Conservation (phyloP, 257 asterid species). For the Fraxinus pennsylvanica region DNA sequence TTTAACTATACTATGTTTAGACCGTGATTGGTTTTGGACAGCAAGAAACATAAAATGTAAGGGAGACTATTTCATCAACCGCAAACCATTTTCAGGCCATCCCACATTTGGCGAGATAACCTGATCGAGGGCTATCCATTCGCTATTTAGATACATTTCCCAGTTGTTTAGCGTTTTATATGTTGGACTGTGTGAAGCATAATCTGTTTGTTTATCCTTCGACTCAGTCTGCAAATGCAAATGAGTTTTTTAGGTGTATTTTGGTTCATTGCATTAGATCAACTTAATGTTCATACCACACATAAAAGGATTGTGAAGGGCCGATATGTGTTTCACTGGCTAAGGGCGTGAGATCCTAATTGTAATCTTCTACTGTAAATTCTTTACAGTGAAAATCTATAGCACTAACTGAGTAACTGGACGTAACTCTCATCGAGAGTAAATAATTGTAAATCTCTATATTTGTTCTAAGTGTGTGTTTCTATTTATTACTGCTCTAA, state of each 20-base stretch:
- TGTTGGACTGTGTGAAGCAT: background rate
- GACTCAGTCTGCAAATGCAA: background rate
- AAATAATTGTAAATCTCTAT: too few species aligned
- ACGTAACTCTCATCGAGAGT: too few species aligned
- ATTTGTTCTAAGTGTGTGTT: too few species aligned
- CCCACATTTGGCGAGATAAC: constrained; percentile 36
- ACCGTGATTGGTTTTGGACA: constrained; percentile 30
- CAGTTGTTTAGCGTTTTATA: background rate
- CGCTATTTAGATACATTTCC: too few species aligned
- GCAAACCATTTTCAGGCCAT: constrained; percentile 26
- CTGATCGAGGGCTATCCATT: constrained; percentile 29
- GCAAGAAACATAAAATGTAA: constrained; percentile 25
- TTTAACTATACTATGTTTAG: constrained; percentile 29
- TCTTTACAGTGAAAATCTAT: background rate
- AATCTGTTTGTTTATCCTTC: background rate
- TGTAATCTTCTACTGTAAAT: too few species aligned
- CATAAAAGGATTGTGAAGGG: background rate
- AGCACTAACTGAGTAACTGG: background rate
- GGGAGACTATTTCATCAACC: constrained; percentile 40
- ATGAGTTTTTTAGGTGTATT: background rate
- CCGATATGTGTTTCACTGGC: background rate
- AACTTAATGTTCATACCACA: too few species aligned
- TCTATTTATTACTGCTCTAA: background rate
- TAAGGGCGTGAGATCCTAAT: background rate
- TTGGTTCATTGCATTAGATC: background rate